Conservation (phyloP, 2,329 filamentous ascomycete genomes). For the Akanthomyces dipterigenus region DNA sequence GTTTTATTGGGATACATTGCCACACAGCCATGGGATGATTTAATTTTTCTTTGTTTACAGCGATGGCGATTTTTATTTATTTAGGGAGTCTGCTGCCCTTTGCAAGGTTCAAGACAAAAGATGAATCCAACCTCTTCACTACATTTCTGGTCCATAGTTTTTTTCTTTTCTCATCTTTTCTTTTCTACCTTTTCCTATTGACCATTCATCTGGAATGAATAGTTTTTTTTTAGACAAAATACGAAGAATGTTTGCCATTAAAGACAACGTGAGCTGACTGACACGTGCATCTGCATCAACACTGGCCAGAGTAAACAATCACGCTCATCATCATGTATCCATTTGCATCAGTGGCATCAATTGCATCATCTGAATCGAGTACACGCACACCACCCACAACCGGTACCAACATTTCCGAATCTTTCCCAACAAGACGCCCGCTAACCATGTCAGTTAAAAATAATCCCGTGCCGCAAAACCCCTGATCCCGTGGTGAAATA, state of each 20-base stretch:
- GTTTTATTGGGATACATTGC: slow-evolving; percentile 6
- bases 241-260: not conserved
- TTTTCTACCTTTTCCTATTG: not conserved
- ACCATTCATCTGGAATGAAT: slow-evolving; percentile 10
- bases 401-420: not conserved
- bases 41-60: not conserved
- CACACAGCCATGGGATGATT: not conserved
- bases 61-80: not conserved
- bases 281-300: not conserved
- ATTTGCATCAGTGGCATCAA: not conserved
- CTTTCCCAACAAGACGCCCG: slow-evolving; percentile 1
- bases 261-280: not conserved
- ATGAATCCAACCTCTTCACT: not conserved
- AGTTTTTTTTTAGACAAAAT: not conserved
- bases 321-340: not conserved
- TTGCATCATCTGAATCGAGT: too few species aligned
- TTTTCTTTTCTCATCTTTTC: not conserved
- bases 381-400: too few species aligned
- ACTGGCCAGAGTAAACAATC: too few species aligned
- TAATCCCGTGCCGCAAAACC: not conserved
- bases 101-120: not conserved
- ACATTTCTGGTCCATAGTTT: not conserved
- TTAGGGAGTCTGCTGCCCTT: not conserved
- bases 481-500: not conserved
- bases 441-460: slow-evolving; percentile 2